Base-by-base conservation (phyloP, 148 eudicot species). In the Chenopodium berlandieri region DNA sequence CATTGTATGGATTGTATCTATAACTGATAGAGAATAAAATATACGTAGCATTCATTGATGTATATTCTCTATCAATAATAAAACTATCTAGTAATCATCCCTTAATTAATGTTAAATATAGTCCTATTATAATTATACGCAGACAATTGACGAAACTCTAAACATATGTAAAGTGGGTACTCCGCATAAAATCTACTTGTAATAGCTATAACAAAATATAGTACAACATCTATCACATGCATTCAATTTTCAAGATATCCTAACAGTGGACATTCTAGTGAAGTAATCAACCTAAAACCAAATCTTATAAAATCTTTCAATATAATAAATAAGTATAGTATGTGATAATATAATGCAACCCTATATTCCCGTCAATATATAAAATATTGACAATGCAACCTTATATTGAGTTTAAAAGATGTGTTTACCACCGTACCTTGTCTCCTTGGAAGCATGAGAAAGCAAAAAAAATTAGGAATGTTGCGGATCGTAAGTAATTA, bases 381-480 rank as follows among this genome's bases (percentile, higher is more conserved):
- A 13, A 56, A 56, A 56, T 56, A 56, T 34, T 6, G n/a, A 1
- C 22, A 58, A 62, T 3, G 71, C 40, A 82, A 72, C 84, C 84
- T 67, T 82, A 77, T 22, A 32, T n/a, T 14, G 30, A 77, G 77
- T 32, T 77, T 9, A 78, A 37, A 62, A 82, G 84, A 71, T 73
- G 68, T 69, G 25, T 23, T 58, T 68, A 25, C 27, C 9, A 11
- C 12, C 3, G 56, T 13, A 70, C 30, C 76, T 75, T 25, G 84
- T 27, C 81, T 82, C 77, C 75, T 82, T 77, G 80, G 81, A 82
- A 27, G 65, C 75, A 34, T 71, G 81, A 78, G 71, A 70, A 77
- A 82, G 77, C 77, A 77, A 4, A 58, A 56, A 34, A 32, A 19
- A 66, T 31, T n/a, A 54, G 76, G 69, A 47, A 82, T 50, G 79